Evolutionary conservation across 169 alveolate genomes (phyloP), one percentile per base, ranked within the genome.

Genomic region (Cryptosporidium canis): DNA sequence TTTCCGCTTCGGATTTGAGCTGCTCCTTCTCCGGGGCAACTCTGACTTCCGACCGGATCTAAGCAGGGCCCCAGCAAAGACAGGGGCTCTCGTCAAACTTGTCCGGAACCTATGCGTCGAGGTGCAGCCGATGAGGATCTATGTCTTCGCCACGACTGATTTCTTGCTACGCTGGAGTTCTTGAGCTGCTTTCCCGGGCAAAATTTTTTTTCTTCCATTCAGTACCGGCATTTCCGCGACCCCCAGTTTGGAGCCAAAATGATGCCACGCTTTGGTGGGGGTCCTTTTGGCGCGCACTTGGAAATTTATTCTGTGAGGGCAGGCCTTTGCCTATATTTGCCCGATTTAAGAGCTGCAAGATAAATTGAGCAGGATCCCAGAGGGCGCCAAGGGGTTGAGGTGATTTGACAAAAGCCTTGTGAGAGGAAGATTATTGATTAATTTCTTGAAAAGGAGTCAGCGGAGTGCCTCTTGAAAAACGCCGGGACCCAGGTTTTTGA

Each of bases 161-260:
- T 51, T 51, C 63, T 7, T 18, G 9, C 24, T 51, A 51, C 63
- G 63, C 24, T 21, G 63, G 9, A 51, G 24, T 51, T 51, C 63
- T n/a, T 51, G 33, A 51, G 63, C 63, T 51, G 18, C 27, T 58
- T 61, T 61, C 68, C 68, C 68, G 68, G 68, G 41, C 24, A 61
- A 61, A 61, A 41, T 41, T 18, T 51, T 51, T 51, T 41, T 41
- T 41, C 21, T 48, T 18, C 63, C 8, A n/a, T n/a, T 2, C n/a
- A 61, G 68, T 61, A 61, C 68, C 68, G 68, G 68, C 18, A 61
- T 35, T 61, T 35, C 47, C 39, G 11, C 68, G 31, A 61, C 18
- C 18, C 27, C n/a, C 14, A 31, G 7, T 61, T 61, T 61, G 68
- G 68, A 61, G 68, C 68, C 68, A 61, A 61, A 61, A 61, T 18